Base-by-base conservation (phyloP, 2,329 filamentous ascomycete species). In the Neopestalotiopsis rosae region DNA sequence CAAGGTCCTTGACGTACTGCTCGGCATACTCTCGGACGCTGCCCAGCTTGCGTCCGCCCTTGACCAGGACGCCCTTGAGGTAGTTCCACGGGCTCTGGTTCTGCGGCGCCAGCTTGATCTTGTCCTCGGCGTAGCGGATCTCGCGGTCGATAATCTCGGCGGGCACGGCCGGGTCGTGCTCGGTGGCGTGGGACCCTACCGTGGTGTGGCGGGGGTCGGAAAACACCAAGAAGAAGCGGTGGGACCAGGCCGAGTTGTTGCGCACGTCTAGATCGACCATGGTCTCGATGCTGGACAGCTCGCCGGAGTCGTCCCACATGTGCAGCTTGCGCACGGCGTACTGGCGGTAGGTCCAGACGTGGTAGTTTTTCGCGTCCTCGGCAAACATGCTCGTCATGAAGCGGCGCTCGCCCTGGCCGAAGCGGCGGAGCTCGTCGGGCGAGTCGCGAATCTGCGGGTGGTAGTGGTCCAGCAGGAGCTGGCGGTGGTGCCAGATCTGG, bases 241-340 rank as follows among this genome's bases (percentile, higher is more conserved):
- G 95, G 73, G 95, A 97, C 96, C 96, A 99, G 17, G 95, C 96
- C 59, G 93, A 96, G 81, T 99, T 99, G 83, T 99, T 99, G 76
- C 95, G 89, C 69, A 98, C 90, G 80, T 99, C 96, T 42, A 89
- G 84, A 68, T 89, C 85, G 69, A 99, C 88, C 79, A 97, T 87
- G 52, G 82, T 81, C 77, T 96, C 92, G 42, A 94, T 89, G 69
- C 91, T 90, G 65, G 84, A 81, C 24, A 97, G 84, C 85, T 99
- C 90, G 62, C 86, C 85, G 5, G 14, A n/a, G 79, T 72, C 73
- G 52, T 70, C 74, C 76, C 76, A 78, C 85, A 83, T 92, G 78
- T 90, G 91, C 86, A 92, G 81, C 76, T 89, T 89, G 65, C 83
- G 82, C 56, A 90, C 88, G 24, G 91, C 80, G 76, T 88, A 90